Evolutionary conservation across 164 flowering plant species (phyloP).

Genomic region (Vitis rotundifolia): DNA sequence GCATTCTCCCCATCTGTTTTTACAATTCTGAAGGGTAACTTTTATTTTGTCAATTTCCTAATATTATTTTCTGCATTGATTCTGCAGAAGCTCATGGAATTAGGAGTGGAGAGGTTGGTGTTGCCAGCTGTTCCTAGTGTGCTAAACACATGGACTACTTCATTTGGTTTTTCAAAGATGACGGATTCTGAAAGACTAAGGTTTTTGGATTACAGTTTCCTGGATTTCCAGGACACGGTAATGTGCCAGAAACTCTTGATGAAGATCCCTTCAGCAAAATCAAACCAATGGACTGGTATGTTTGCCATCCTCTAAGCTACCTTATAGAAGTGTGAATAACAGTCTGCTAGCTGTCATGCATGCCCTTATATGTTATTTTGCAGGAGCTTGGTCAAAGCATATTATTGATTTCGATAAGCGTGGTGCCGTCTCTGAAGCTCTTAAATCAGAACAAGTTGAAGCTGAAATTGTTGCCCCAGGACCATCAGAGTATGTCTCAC

Average conservation of each 20-base stretch:
- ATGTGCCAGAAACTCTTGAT: conserved; percentile 76
- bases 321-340: background rate
- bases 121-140: conserved; percentile 74
- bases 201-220: conserved; percentile 52
- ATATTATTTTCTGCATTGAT: conserved; percentile 7
- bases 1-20: background rate
- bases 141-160: conserved; percentile 64
- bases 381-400: conserved; percentile 18
- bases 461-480: conserved; percentile 26
- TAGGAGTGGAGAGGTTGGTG: conserved; percentile 81
- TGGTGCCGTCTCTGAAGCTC: conserved; percentile 37
- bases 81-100: conserved; percentile 58
- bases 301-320: background rate
- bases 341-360: background rate
- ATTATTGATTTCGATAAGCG: conserved; percentile 17
- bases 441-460: conserved; percentile 34
- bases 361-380: conserved; percentile 1
- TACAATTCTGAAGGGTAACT: background rate
- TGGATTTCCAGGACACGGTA: conserved; percentile 68
- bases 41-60: background rate
- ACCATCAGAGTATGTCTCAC: conserved; percentile 35
- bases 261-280: conserved; percentile 15
- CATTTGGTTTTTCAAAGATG: conserved; percentile 79
- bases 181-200: conserved; percentile 51
- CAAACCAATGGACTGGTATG: conserved; percentile 36